Evolutionary conservation across 371 early-diverging fungal species (phyloP).

Genomic region (Actinomortierella ambigua): DNA sequence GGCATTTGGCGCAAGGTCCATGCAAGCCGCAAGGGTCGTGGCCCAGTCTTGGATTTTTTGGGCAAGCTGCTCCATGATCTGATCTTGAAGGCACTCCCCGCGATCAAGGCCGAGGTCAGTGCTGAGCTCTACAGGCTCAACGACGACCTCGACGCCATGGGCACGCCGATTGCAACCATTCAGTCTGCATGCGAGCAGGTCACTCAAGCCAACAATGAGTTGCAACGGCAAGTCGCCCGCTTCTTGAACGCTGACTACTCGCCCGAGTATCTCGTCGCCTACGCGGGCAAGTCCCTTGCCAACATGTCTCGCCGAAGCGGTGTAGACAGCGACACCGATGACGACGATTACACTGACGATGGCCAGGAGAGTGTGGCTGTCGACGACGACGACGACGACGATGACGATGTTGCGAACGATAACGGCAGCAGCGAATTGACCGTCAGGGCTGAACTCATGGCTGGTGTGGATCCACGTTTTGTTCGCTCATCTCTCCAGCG

Average conservation of each 20-base stretch:
- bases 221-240: background rate
- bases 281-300: background rate
- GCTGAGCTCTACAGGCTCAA: background rate
- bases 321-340: background rate
- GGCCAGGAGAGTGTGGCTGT: background rate
- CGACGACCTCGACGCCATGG: background rate
- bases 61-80: background rate
- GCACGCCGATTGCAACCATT: background rate
- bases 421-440: too few species aligned
- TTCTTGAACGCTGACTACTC: constrained; percentile 1
- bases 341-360: background rate
- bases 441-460: too few species aligned
- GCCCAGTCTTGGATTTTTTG: background rate
- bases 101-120: background rate
- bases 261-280: background rate
- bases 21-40: background rate
- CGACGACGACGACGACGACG: background rate
- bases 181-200: background rate
- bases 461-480: background rate
- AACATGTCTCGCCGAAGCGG: too few species aligned
- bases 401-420: background rate
- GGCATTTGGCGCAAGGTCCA: background rate
- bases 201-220: background rate
- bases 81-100: background rate
- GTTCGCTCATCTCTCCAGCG: background rate